Percentiles rank a stretch among this genome's conserved stretches.
phyloP scores from a whole-genome alignment of 352 stramenopile genomes.

The Globisporangium ultimum region DNA sequence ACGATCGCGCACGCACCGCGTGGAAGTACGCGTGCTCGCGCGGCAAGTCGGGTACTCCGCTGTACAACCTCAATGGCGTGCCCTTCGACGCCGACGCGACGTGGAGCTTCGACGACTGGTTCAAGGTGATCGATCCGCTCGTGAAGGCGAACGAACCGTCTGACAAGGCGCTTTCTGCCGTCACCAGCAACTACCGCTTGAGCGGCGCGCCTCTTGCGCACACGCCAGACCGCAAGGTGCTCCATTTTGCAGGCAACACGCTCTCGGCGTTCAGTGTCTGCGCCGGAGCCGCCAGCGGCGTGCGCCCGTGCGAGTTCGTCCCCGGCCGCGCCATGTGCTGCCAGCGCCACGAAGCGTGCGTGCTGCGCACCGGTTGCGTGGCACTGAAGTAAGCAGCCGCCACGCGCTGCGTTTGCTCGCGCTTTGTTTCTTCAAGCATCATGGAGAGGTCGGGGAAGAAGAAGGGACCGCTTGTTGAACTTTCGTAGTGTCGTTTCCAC shows the following conservation, averaged over 20 bases:
- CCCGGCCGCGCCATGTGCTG: constrained; percentile 72
- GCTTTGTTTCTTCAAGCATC: no score
- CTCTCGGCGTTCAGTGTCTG: constrained; percentile 39
- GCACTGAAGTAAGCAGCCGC: constrained; percentile 21
- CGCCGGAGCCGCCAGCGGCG: constrained; percentile 21
- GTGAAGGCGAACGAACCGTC: constrained; percentile 25
- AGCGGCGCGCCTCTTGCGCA: constrained; percentile 31
- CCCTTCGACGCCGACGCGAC: constrained; percentile 51
- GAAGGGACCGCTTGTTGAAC: neutral
- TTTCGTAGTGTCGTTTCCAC: no score
- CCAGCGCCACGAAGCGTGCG: constrained; percentile 59
- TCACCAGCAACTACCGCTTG: constrained; percentile 22
- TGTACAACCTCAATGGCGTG: constrained; percentile 81
- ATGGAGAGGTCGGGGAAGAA: neutral
- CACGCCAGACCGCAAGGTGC: constrained; percentile 51
- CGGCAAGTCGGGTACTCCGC: constrained; percentile 65
- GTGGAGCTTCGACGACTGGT: constrained; percentile 52
- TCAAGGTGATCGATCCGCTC: constrained; percentile 43
- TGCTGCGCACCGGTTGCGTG: constrained; percentile 54
- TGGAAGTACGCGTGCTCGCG: constrained; percentile 85
- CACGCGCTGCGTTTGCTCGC: no score
- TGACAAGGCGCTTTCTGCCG: constrained; percentile 3
- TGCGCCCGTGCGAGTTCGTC: constrained; percentile 62
- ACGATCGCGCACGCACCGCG: constrained; percentile 48
- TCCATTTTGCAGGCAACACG: constrained; percentile 42